phyloP scores from a whole-genome alignment of 495 filamentous ascomycete species.

The Neurospora tetraspora region DNA sequence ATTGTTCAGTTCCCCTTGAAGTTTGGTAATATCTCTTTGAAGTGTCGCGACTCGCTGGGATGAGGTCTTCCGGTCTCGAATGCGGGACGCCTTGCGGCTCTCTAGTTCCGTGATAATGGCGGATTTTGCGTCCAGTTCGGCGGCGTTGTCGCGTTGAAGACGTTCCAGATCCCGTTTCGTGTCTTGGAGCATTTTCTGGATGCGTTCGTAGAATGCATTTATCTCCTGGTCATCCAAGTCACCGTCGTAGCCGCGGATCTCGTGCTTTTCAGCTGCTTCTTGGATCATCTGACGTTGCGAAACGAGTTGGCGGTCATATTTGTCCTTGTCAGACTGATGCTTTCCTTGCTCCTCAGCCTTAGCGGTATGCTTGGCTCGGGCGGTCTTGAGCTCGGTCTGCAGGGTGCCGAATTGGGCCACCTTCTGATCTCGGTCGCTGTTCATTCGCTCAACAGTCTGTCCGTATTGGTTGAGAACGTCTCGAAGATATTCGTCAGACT shows the following conservation, averaged over 20 bases:
- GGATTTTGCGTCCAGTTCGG: slow-evolving; percentile 58
- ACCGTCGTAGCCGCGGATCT: slow-evolving; percentile 72
- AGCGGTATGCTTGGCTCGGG: slow-evolving; percentile 46
- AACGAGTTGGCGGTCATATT: slow-evolving; percentile 69
- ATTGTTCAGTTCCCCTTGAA: slow-evolving; percentile 55
- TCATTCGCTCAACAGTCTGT: slow-evolving; percentile 53
- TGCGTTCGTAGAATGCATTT: slow-evolving; percentile 63
- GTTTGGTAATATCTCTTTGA: slow-evolving; percentile 51
- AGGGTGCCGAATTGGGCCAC: slow-evolving; percentile 54
- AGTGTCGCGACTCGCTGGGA: slow-evolving; percentile 58
- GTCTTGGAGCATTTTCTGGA: slow-evolving; percentile 64
- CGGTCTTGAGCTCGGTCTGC: slow-evolving; percentile 47
- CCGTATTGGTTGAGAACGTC: slow-evolving; percentile 74
- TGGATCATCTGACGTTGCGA: slow-evolving; percentile 62
- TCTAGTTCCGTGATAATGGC: slow-evolving; percentile 57
- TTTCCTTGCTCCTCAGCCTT: slow-evolving; percentile 81
- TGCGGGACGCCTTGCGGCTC: slow-evolving; percentile 53
- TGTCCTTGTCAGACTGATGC: slow-evolving; percentile 74
- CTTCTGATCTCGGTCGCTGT: slow-evolving; percentile 51
- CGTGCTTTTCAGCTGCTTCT: slow-evolving; percentile 67
- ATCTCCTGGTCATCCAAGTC: slow-evolving; percentile 67
- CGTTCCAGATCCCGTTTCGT: slow-evolving; percentile 68
- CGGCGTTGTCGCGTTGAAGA: slow-evolving; percentile 59
- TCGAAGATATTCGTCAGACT: slow-evolving; percentile 70
- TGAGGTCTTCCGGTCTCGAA: slow-evolving; percentile 59